A percentile compares a stretch with the other conserved stretches of the same genome.
These are phyloP conservation scores for Trypethelium eluteriae DNA, from an alignment of 495 filamentous ascomycete species.

Conservation along the genomic window DNA sequence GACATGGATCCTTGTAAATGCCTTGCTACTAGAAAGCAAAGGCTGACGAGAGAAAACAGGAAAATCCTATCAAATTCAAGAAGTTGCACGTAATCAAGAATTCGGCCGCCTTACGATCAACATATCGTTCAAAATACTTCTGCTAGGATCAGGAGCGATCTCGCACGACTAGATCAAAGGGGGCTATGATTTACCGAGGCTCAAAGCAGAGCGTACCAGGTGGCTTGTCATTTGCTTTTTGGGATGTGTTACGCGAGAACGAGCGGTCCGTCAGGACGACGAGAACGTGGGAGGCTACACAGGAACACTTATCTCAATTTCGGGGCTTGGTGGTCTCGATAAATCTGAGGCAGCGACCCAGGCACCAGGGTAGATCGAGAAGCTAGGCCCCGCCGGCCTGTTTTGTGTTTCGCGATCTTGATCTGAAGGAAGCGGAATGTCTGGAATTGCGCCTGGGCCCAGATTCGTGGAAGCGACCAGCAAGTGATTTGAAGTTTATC, in stretches of 20 bases:
- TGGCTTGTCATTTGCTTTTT: background rate
- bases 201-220: background rate
- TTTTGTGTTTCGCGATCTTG: background rate
- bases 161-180: too few relatives aligned
- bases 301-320: background rate
- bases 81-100: too few relatives aligned
- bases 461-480: background rate
- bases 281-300: constrained; percentile 4
- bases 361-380: background rate
- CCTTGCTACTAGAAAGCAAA: background rate
- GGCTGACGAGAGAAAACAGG: background rate
- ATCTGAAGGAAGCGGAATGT: background rate
- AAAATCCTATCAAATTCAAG: background rate
- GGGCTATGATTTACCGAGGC: too few relatives aligned
- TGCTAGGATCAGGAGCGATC: too few relatives aligned
- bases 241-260: background rate
- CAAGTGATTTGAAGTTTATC: too few relatives aligned
- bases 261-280: background rate
- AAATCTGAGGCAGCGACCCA: background rate
- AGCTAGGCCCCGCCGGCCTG: background rate
- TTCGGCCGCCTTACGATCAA: too few relatives aligned
- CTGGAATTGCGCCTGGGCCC: background rate
- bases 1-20: background rate
- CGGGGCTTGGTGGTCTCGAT: background rate
- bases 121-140: too few relatives aligned